Evolutionary conservation across 1,139 yeast species (phyloP).

Genomic region (Starmera stellimalicola): DNA sequence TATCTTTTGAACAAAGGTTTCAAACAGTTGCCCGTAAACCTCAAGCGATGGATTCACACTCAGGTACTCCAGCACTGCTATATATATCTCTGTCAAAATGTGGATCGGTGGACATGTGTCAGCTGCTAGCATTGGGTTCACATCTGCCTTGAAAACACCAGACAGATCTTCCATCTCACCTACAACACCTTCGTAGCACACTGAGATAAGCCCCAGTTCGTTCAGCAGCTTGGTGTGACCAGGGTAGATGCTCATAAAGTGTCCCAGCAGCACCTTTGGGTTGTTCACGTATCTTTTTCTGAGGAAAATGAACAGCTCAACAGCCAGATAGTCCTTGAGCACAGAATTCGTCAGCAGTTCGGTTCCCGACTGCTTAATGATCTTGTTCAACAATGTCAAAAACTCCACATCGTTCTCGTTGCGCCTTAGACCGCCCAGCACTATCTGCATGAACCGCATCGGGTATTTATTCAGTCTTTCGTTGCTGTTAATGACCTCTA

Average conservation of each 20-base stretch:
- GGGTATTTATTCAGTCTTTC: background rate
- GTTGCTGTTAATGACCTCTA: background rate
- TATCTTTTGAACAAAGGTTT: conserved; percentile 4
- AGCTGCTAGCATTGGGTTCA: conserved; percentile 7
- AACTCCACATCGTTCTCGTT: background rate
- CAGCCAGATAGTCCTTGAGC: background rate
- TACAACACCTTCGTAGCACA: conserved; percentile 6
- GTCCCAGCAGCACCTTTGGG: conserved; percentile 12
- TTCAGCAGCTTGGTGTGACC: conserved; percentile 6
- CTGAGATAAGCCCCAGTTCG: conserved; percentile 9
- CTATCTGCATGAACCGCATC: background rate
- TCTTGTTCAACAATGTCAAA: background rate
- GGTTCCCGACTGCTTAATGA: background rate
- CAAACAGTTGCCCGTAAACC: conserved; percentile 4
- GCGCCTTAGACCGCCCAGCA: background rate
- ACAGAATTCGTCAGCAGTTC: background rate
- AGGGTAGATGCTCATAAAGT: conserved; percentile 13
- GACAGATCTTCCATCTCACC: conserved; percentile 1
- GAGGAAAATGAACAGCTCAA: background rate
- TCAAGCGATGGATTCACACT: conserved; percentile 2
- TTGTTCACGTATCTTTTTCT: background rate
- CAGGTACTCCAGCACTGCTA: conserved; percentile 7
- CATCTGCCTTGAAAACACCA: conserved; percentile 6
- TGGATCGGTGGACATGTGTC: conserved; percentile 6
- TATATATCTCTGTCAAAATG: conserved; percentile 12